Evolutionary conservation across 1,284 basidiomycete species (phyloP).

Genomic region (Filobasidium uniguttulatum): DNA sequence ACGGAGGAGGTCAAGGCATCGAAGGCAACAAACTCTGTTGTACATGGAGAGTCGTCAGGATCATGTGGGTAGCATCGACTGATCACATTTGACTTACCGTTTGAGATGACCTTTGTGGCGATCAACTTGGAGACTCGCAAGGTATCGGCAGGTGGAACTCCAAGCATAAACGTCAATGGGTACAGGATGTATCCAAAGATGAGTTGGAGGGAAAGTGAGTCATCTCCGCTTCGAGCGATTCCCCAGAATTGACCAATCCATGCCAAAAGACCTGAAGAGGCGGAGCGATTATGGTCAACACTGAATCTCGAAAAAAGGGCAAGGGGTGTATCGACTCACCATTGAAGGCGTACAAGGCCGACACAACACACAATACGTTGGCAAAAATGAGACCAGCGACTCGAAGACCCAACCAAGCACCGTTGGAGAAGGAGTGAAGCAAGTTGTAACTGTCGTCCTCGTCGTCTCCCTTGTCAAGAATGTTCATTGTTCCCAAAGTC

Average conservation of each 20-base stretch:
- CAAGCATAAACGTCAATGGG: constrained; percentile 70
- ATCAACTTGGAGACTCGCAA: constrained; percentile 45
- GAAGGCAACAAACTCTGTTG: constrained; percentile 58
- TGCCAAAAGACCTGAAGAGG: constrained; percentile 63
- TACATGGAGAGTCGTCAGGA: background rate
- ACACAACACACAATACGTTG: constrained; percentile 64
- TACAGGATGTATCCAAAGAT: constrained; percentile 77
- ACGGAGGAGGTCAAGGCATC: constrained; percentile 25
- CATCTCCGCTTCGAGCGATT: constrained; percentile 44
- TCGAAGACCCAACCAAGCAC: constrained; percentile 69
- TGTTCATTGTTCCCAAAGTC: constrained; percentile 55
- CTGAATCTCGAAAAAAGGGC: background rate
- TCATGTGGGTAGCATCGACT: background rate
- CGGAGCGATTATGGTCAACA: too few relatives aligned
- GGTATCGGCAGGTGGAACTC: constrained; percentile 36
- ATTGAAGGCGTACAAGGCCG: constrained; percentile 67
- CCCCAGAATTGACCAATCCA: constrained; percentile 81
- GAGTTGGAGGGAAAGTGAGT: constrained; percentile 59
- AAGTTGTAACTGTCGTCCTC: constrained; percentile 6
- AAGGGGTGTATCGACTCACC: constrained; percentile 33
- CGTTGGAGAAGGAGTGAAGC: constrained; percentile 54
- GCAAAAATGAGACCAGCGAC: constrained; percentile 32
- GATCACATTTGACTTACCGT: constrained; percentile 35
- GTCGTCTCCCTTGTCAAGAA: constrained; percentile 16
- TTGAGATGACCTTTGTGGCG: constrained; percentile 72